Percentiles rank a stretch among this genome's conserved stretches.
Conservation (phyloP, 441 rosid species). For the Adansonia gregorii region DNA sequence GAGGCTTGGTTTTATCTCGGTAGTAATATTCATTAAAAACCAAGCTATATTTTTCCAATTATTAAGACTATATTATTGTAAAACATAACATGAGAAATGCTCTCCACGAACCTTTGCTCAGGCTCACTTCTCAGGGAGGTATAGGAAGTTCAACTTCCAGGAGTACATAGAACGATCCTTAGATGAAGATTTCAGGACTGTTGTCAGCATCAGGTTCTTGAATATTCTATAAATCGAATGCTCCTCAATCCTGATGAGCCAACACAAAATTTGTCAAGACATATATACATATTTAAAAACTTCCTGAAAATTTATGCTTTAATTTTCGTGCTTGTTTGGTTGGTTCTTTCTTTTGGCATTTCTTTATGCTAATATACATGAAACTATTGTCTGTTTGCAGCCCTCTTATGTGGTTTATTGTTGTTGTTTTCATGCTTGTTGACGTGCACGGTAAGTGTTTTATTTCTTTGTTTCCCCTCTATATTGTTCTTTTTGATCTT, state of each 20-base stretch:
- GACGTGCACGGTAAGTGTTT: slow-evolving; percentile 34
- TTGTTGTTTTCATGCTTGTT: slow-evolving; percentile 39
- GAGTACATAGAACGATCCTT: slow-evolving; percentile 39
- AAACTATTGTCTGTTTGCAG: slow-evolving; percentile 27
- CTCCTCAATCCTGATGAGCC: not conserved
- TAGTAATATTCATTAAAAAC: slow-evolving; percentile 15
- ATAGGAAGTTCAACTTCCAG: slow-evolving; percentile 40
- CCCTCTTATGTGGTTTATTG: slow-evolving; percentile 37
- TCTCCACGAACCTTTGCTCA: not conserved
- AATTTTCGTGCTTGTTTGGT: not conserved
- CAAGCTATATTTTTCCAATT: not conserved
- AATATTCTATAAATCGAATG: not conserved
- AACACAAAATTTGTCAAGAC: not conserved
- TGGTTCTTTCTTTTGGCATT: not conserved
- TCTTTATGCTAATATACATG: not conserved
- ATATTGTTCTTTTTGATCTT: not conserved
- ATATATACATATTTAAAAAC: not conserved
- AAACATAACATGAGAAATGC: not conserved
- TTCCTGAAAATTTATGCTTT: not conserved
- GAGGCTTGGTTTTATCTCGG: slow-evolving; percentile 49
- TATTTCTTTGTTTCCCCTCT: not conserved
- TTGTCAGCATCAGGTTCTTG: slow-evolving; percentile 37
- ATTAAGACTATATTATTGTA: not conserved
- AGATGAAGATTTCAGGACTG: slow-evolving; percentile 44
- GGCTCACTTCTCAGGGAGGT: slow-evolving; percentile 41